Base-by-base conservation (phyloP, 306 rosid genomes). In the Mimosa bimucronata region DNA sequence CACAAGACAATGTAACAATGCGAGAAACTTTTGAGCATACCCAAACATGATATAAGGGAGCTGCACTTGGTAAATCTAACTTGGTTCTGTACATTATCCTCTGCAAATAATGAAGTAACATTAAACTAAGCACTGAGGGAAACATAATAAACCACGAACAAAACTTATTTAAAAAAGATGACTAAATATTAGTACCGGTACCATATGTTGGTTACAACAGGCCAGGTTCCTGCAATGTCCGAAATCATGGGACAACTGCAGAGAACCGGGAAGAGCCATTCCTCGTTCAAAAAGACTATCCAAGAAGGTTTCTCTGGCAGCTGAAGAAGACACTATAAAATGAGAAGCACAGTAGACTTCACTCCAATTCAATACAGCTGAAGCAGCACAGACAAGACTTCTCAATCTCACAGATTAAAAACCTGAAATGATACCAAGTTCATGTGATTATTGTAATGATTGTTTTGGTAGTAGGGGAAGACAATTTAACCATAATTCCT, bases 251-350 rank as follows among this genome's bases (percentile, higher is more conserved):
- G 98, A 82, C 83, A 92, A 78, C 80, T 92, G 96, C 97, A 92
- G 81, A 29, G 95, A 95, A 88, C 92, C 91, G 66, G 90, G 85
- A 79, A 89, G 88, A 86, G 90, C 94, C 98, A 95, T 95, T 77
- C 11, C 79, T 76, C 75, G 50, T 69, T 81, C 40, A 71, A 78
- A 83, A 72, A 37, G 41, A 78, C 64, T 66, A 30, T 52, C 82
- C 80, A 78, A 83, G 77, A 67, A 73, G 74, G 83, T 52, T 71
- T 83, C 75, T 3, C 81, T 70, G 75, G 73, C 77, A 64, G 82
- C 86, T 69, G 48, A 66, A 73, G 80, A 82, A 37, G 73, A 50
- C 50, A 76, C 25, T 18, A 57, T 21, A 53, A 62, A 77, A 66
- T 28, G 60, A 42, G 48, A 25, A 57, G 29, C 61, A 76, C 70